Evolutionary conservation across 352 stramenopile genomes (phyloP).

Genomic region (Pythium sukuiense): DNA sequence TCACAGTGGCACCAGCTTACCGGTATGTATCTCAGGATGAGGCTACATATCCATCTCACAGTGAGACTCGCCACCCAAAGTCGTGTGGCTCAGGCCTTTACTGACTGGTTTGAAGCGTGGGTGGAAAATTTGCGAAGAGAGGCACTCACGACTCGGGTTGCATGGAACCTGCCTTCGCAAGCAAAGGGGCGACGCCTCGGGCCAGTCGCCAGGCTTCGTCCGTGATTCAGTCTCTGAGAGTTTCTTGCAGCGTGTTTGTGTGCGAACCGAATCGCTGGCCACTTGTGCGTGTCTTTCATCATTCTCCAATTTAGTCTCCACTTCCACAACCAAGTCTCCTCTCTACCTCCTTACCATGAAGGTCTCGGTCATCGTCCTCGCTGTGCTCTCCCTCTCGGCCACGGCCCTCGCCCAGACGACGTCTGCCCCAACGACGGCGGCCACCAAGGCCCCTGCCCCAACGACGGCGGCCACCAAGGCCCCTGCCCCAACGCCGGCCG

Average conservation of each 20-base stretch:
- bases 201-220: not conserved
- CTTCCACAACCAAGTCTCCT: conserved; percentile 15
- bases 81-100: conserved; percentile 4
- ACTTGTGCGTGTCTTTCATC: not conserved
- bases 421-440: not conserved
- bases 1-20: not conserved
- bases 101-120: not conserved
- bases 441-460: conserved; percentile 8
- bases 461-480: conserved; percentile 5
- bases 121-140: conserved; percentile 6
- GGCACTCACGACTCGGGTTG: not conserved
- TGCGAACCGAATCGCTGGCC: not conserved
- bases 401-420: not conserved
- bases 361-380: conserved; percentile 6
- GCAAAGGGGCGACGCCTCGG: no score
- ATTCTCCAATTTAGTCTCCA: conserved; percentile 17
- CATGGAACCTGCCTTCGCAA: not conserved
- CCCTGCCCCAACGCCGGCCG: conserved; percentile 1
- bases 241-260: not conserved
- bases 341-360: conserved; percentile 12
- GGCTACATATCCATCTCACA: not conserved
- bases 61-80: conserved; percentile 2
- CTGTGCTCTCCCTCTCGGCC: conserved; percentile 5
- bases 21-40: not conserved
- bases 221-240: not conserved